phyloP scores from a whole-genome alignment of 345 rosid genomes.

The Aquilaria malaccensis region DNA sequence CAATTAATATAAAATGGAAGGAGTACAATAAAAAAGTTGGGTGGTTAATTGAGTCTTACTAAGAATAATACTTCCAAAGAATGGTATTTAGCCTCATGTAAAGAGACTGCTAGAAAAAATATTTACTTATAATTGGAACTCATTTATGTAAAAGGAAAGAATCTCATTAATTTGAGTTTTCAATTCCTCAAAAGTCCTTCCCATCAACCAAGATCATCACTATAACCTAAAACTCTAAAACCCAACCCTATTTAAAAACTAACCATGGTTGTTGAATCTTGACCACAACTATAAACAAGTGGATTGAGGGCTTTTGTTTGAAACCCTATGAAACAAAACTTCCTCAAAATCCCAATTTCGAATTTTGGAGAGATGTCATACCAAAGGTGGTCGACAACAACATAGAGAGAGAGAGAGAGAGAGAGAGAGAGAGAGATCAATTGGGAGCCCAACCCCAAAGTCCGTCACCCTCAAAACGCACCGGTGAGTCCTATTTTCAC shows the following conservation, averaged over 20 bases:
- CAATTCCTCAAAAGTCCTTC: background rate
- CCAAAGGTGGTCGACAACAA: background rate
- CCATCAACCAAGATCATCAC: background rate
- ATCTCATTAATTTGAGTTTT: background rate
- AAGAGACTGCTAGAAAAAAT: too few relatives aligned
- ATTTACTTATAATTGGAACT: too few relatives aligned
- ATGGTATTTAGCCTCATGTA: too few relatives aligned
- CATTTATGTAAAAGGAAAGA: too few relatives aligned
- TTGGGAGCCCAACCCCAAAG: too few relatives aligned
- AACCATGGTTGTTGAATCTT: constrained; percentile 18
- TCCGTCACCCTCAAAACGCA: background rate
- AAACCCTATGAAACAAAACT: constrained; percentile 6
- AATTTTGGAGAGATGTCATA: background rate
- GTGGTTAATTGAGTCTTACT: too few relatives aligned
- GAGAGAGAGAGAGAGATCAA: background rate
- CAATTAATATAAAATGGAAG: too few relatives aligned
- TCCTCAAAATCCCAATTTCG: background rate
- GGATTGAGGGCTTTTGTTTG: background rate
- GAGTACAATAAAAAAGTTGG: too few relatives aligned
- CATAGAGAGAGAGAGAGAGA: background rate
- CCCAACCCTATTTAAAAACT: constrained; percentile 15
- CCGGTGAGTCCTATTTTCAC: constrained; percentile 4
- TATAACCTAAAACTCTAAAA: constrained; percentile 11
- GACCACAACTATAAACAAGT: constrained; percentile 19
- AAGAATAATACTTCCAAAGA: too few relatives aligned